These are phyloP conservation scores for Pinus albicaulis DNA, from an alignment of 75 land plant species.

Conservation along the genomic window DNA sequence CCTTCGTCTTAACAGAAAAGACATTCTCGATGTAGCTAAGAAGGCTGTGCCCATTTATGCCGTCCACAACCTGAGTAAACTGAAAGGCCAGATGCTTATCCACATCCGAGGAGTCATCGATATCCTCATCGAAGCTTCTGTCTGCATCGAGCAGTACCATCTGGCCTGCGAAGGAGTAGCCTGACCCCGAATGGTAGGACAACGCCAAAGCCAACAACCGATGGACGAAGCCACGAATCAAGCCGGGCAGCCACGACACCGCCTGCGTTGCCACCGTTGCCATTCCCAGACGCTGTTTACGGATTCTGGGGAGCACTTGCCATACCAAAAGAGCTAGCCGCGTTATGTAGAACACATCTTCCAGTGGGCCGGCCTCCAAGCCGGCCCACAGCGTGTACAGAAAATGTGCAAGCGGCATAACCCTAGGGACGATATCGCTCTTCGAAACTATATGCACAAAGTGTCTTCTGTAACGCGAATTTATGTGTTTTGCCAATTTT, in stretches of 20 bases:
- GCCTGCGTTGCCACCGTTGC: slow-evolving; percentile 30
- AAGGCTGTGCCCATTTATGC: slow-evolving; percentile 28
- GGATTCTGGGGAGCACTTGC: slow-evolving; percentile 1
- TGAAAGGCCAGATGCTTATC: slow-evolving; percentile 26
- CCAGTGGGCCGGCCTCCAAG: slow-evolving; percentile 31
- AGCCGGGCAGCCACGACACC: slow-evolving; percentile 25
- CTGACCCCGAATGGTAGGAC: slow-evolving; percentile 34
- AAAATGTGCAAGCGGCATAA: slow-evolving; percentile 44
- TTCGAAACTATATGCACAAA: slow-evolving; percentile 42
- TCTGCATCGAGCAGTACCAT: slow-evolving; percentile 42
- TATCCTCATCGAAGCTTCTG: slow-evolving; percentile 22
- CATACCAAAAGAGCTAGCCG: slow-evolving; percentile 17
- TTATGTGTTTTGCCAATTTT: slow-evolving; percentile 36
- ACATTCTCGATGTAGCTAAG: slow-evolving; percentile 43
- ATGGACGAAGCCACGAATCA: slow-evolving; percentile 36
- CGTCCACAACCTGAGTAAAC: slow-evolving; percentile 25
- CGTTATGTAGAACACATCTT: slow-evolving; percentile 28
- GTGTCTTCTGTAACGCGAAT: slow-evolving; percentile 34
- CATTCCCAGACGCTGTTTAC: slow-evolving; percentile 5
- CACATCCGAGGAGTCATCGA: not conserved
- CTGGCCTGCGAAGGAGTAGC: slow-evolving; percentile 43
- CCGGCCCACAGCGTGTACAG: slow-evolving; percentile 52
- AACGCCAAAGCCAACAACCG: slow-evolving; percentile 35
- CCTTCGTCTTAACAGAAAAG: slow-evolving; percentile 25
- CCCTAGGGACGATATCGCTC: slow-evolving; percentile 46